phyloP scores from a whole-genome alignment of 2,329 filamentous ascomycete genomes.

The Hymenoscyphus fraxineus region DNA sequence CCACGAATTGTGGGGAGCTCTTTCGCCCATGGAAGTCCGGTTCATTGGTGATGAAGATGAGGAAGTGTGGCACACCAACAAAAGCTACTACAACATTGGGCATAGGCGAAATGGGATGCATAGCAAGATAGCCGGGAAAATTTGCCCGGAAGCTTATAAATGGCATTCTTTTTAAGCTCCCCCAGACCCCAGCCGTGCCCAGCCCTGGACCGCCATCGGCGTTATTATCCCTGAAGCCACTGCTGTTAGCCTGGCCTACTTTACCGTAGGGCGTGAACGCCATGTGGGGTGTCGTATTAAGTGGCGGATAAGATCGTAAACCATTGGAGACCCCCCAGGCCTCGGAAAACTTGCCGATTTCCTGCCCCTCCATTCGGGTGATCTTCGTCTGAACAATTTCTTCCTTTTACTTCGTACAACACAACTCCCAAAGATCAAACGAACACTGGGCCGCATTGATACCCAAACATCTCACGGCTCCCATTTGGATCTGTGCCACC shows the following conservation, averaged over 20 bases:
- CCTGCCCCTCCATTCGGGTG: not conserved
- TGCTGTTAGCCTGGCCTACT: not conserved
- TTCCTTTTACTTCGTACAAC: not conserved
- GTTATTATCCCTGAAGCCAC: not conserved
- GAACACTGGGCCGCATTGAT: not conserved
- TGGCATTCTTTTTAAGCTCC: not conserved
- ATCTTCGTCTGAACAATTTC: not conserved
- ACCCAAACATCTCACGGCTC: not conserved
- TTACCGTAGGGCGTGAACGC: too few relatives aligned
- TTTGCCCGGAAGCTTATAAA: not conserved
- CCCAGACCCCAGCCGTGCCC: too few relatives aligned
- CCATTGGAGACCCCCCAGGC: too few relatives aligned
- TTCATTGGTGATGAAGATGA: slow-evolving; percentile 1
- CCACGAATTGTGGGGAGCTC: slow-evolving; percentile 3
- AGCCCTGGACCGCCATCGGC: not conserved
- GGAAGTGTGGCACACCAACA: too few relatives aligned
- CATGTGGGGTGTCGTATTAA: not conserved
- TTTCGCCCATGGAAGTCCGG: not conserved
- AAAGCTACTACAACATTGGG: not conserved
- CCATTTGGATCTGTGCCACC: not conserved
- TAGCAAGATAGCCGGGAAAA: not conserved
- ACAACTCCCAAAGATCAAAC: not conserved
- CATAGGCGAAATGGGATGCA: not conserved
- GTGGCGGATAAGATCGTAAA: not conserved
- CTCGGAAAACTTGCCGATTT: not conserved